Percentiles rank a stretch among this genome's conserved stretches.
phyloP scores from a whole-genome alignment of 768 basidiomycete species.

The Kwoniella europaea region DNA sequence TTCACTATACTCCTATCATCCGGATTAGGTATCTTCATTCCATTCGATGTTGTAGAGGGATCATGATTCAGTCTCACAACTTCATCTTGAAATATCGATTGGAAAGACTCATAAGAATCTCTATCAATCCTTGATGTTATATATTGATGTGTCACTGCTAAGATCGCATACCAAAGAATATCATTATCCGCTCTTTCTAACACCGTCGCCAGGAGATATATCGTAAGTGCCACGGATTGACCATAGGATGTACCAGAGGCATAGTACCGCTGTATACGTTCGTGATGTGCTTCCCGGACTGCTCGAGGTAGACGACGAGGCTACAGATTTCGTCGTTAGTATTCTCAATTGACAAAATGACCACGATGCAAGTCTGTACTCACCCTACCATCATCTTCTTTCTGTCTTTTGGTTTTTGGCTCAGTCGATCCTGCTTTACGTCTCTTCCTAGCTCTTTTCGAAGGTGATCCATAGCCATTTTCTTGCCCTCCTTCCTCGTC shows the following conservation, averaged over 20 bases:
- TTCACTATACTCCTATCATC: constrained; percentile 83
- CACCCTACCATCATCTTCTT: constrained; percentile 35
- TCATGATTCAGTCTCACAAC: constrained; percentile 82
- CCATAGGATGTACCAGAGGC: constrained; percentile 81
- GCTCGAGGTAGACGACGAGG: constrained; percentile 71
- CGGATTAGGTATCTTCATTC: constrained; percentile 60
- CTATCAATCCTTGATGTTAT: constrained; percentile 84
- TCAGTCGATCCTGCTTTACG: constrained; percentile 26
- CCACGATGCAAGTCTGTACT: neutral
- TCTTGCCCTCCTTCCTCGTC: constrained; percentile 34
- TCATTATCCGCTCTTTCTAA: constrained; percentile 92
- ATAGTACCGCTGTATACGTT: constrained; percentile 79
- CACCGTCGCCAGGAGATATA: constrained; percentile 88
- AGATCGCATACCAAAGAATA: constrained; percentile 89
- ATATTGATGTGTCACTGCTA: constrained; percentile 93
- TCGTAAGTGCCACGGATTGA: constrained; percentile 83
- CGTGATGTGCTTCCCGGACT: constrained; percentile 69
- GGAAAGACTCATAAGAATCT: constrained; percentile 78
- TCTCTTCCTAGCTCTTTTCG: constrained; percentile 26
- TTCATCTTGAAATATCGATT: constrained; percentile 83
- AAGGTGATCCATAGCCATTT: constrained; percentile 31
- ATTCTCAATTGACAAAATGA: neutral
- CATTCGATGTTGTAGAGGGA: constrained; percentile 38
- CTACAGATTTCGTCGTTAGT: constrained; percentile 35
- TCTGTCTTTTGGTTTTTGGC: constrained; percentile 32